Evolutionary conservation across 2,329 filamentous ascomycete species (phyloP), one percentile per base, ranked within the genome.

Genomic region (Ophiocordyceps camponoti-saundersi): DNA sequence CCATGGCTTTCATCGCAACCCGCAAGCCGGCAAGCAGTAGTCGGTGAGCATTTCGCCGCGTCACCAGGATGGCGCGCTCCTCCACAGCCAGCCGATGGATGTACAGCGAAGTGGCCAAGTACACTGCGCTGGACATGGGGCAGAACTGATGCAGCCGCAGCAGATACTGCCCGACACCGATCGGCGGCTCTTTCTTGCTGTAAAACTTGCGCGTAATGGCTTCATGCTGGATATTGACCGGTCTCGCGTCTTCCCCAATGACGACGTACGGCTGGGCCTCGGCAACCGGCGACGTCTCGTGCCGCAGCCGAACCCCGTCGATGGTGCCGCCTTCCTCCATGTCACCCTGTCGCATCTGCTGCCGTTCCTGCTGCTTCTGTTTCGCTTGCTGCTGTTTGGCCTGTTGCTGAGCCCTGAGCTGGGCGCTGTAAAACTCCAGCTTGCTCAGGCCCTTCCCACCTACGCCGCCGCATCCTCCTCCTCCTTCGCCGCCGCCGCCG

Each of bases 121-220:
- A 95, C 11, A 96, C 90, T 22, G 82, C 90, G 0, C 89, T 88
- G 51, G 85, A 93, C 77, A 95, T 88, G 3, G 92, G 89, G 58
- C 90, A 96, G 66, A 84, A 95, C 48, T 79, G 79, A 65, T 96
- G 89, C 49, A 96, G 77, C 16, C 90, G 84, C 56, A 80, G 71
- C 22, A 96, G 75, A 59, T 96, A 98, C 52, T 92, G 83, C 57
- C 82, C 77, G 44, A 95, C 73, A 34, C 79, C 74, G 53, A 96
- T 90, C 12, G 84, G 81, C 20, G 92, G 90, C 16, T 87, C 79
- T 45, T 80, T 77, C 61, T 92, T 95, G 52, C 84, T 90, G 68
- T 92, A 93, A 65, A 98, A 98, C 57, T 92, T 92, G 54, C 88
- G 80, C 18, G 86, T 87, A 52, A 96, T 86, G 53, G 87, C 83